Evolutionary conservation across 164 flowering plant species (phyloP).

Genomic region (Stephania cephalantha): DNA sequence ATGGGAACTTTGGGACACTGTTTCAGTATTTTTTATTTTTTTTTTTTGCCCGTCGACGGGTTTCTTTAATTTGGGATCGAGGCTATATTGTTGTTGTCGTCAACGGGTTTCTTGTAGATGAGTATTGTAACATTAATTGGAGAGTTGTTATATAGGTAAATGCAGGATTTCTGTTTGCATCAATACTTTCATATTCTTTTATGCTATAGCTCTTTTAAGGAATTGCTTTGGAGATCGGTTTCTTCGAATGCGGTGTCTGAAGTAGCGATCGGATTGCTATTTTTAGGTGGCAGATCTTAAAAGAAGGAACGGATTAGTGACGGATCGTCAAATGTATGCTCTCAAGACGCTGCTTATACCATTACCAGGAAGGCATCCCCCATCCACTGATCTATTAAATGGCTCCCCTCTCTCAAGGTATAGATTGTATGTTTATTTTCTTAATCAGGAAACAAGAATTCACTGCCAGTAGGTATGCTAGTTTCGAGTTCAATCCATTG

Average conservation of each 20-base stretch:
- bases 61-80: not conserved
- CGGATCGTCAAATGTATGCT: conserved; percentile 97
- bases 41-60: not conserved
- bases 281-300: conserved; percentile 81
- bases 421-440: too few species aligned
- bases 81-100: not conserved
- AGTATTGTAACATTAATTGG: not conserved
- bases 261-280: not conserved
- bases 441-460: not conserved
- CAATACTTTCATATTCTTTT: not conserved
- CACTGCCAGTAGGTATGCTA: not conserved
- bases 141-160: not conserved
- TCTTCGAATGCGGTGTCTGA: not conserved
- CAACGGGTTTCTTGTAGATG: not conserved
- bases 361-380: conserved; percentile 80
- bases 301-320: conserved; percentile 68
- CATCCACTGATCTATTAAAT: conserved; percentile 52
- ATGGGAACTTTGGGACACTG: too few species aligned
- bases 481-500: too few species aligned
- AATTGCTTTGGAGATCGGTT: not conserved
- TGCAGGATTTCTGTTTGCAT: not conserved
- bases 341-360: conserved; percentile 74
- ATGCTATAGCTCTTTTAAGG: not conserved
- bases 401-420: conserved; percentile 40
- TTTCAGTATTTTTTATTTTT: too few species aligned